Evolutionary conservation across 2,329 filamentous ascomycete genomes (phyloP), one percentile per base, ranked within the genome.

Genomic region (Clonostachys chloroleuca): DNA sequence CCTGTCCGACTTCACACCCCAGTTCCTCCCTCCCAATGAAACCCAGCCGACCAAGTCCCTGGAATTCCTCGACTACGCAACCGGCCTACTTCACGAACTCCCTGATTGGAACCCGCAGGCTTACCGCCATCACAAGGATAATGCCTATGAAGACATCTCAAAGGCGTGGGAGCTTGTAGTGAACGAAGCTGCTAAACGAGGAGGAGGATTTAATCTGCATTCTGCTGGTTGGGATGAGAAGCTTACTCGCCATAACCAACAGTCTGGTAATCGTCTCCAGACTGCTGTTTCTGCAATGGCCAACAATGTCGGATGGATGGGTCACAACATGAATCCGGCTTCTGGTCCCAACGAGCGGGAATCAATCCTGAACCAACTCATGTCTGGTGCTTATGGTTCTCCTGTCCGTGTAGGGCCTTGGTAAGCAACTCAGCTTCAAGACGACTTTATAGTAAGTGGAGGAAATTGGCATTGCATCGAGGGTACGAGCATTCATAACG

Each of bases 141-240:
- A 90, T 53, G 92, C 92, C 7, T 99, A 99, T 62, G 92, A 99
- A 59, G 94, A 97, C 62, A 92, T 99, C 53, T 86, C 89, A 24
- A 90, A 87, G 59, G 94, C 94, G 2, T 99, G 94, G 94, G 85
- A 89, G 14, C 67, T 95, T 55, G 92, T 96, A 44, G 87, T 99
- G 56, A 86, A 85, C 51, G 94, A 99, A 66, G 90, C 91, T 3
- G 85, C 87, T 18, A 97, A 97, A 73, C 81, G 88, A 55, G 92
- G 90, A 12, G 92, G 90, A 30, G 94, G 94, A 34, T 94, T 97
- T 58, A 84, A 89, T 54, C 63, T 99, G 54, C 89, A 96, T 59
- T 89, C 90, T 42, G 91, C 88, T 46, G 89, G 89, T 49, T 99
- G 94, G 94, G 92, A 97, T 59, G 85, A 94, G 65, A 89, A 84